Evolutionary conservation across 2,329 filamentous ascomycete species (phyloP), one percentile per base, ranked within the genome.

Genomic region (Trichoderma sp.): DNA sequence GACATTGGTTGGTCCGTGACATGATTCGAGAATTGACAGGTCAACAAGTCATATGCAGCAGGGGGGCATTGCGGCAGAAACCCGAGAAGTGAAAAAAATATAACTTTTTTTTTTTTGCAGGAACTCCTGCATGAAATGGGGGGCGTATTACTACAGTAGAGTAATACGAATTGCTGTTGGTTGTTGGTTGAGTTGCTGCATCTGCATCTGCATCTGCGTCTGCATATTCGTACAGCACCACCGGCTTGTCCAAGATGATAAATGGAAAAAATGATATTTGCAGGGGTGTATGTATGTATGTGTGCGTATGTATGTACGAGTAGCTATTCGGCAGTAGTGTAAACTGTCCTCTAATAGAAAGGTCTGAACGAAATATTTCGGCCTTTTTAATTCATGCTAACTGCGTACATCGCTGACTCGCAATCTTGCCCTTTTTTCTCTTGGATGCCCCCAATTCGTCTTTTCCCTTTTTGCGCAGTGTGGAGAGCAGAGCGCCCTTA

Each of bases 1-100:
- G 58, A 64, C 68, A 64, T 4, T 64, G 20, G 3, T 70, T 50
- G 59, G 39, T 30, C 64, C 68, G 64, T 64, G 59, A 17, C 68
- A 63, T 30, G 59, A 20, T 57, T 32, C 64, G n/a, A 57, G 50
- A 57, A 28, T 28, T 28, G 47, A 57, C 23, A 34, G 47, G 36
- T 43, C 39, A 43, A 43, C 39, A 43, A 43, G 39, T n/a, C 47
- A 55, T 55, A 55, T 23, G 55, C 55, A 59, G 55, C 55, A 59
- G 26, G 23, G 47, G n/a, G n/a, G 4, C 1, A 6, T 23, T 23
- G n/a, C 43, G n/a, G 43, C 43, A 53, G 47, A 23, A 53, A 53
- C 11, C 43, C 11, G n/a, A 23, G 47, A 53, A 50, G 47, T 12
- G 47, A 53, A 9, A 53, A 23, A 13, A 53, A 23, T 53, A 23